Percentiles rank a stretch among this genome's conserved stretches.
phyloP scores from a whole-genome alignment of 2,329 filamentous ascomycete genomes.

The Colletotrichum shisoi region DNA sequence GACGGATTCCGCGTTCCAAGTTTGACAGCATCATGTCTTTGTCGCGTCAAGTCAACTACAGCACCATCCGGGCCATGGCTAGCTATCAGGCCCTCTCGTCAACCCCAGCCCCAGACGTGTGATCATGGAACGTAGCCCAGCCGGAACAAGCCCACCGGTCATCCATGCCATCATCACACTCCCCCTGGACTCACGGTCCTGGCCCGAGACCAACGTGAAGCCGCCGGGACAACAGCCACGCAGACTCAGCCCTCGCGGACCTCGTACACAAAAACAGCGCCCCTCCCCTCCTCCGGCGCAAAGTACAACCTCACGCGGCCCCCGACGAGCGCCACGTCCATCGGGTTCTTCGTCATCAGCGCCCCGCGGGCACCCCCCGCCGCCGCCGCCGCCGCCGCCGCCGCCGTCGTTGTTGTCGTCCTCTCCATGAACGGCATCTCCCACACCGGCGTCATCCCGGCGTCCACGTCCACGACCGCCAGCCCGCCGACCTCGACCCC shows the following conservation, averaged over 20 bases:
- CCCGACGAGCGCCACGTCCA: slow-evolving; percentile 55
- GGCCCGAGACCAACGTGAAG: no score
- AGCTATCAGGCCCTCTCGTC: no score
- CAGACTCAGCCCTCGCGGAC: slow-evolving; percentile 40
- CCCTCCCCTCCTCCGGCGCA: slow-evolving; percentile 57
- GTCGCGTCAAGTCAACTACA: no score
- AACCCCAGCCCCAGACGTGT: no score
- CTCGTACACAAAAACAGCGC: slow-evolving; percentile 59
- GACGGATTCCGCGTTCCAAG: no score
- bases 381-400: slow-evolving; percentile 40
- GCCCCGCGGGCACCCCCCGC: slow-evolving; percentile 47
- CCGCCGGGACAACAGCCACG: no score
- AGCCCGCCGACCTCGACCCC: slow-evolving; percentile 54
- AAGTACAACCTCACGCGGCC: slow-evolving; percentile 57
- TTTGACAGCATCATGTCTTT: no score
- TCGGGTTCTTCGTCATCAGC: slow-evolving; percentile 58
- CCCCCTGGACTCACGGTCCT: no score
- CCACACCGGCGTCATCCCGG: slow-evolving; percentile 54
- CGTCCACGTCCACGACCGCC: slow-evolving; percentile 55
- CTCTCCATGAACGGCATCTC: slow-evolving; percentile 57
- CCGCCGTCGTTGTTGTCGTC: slow-evolving; percentile 44
- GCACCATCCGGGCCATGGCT: no score
- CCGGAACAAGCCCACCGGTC: no score
- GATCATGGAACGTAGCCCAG: no score
- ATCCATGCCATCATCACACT: no score